A percentile compares a stretch with the other conserved stretches of the same genome.
These are phyloP conservation scores for Cyphellophora attinorum DNA, from an alignment of 2,329 filamentous ascomycete genomes.

Conservation along the genomic window DNA sequence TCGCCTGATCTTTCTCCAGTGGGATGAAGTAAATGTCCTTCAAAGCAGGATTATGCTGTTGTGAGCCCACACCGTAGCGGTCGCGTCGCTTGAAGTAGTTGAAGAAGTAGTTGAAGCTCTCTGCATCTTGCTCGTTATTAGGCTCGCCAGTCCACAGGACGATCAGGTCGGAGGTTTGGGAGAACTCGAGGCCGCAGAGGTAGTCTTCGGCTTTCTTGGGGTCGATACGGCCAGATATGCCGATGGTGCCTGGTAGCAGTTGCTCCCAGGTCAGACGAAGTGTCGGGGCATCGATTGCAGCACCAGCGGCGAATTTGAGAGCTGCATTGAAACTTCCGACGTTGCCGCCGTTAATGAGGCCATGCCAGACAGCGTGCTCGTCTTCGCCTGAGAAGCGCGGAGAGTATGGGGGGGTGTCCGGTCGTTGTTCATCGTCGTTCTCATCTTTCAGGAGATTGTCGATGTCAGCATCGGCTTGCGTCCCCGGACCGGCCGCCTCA, in stretches of 20 bases:
- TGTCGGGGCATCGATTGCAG: constrained; percentile 38
- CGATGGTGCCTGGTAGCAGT: constrained; percentile 58
- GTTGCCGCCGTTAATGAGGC: constrained; percentile 64
- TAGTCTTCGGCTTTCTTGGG: constrained; percentile 81
- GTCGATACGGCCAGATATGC: constrained; percentile 62
- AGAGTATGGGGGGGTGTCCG: constrained; percentile 66
- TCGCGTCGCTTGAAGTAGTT: constrained; percentile 76
- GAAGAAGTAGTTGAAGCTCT: constrained; percentile 66
- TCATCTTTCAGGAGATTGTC: constrained; percentile 80
- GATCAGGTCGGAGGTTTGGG: constrained; percentile 70
- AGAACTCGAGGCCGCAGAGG: constrained; percentile 76
- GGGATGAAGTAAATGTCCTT: constrained; percentile 89
- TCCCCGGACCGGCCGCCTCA: constrained; percentile 34
- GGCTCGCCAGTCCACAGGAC: constrained; percentile 63
- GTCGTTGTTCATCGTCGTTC: constrained; percentile 47
- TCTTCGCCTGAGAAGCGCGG: constrained; percentile 64
- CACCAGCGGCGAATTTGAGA: constrained; percentile 78
- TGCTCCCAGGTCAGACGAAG: constrained; percentile 52
- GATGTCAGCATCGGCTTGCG: constrained; percentile 70
- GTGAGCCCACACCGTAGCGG: constrained; percentile 78
- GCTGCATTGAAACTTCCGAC: constrained; percentile 65
- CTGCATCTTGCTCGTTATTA: constrained; percentile 31
- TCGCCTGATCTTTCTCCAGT: constrained; percentile 59
- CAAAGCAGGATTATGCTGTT: constrained; percentile 64
- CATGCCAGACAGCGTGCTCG: constrained; percentile 68